Percentiles rank a stretch among this genome's conserved stretches.
Evolutionary conservation across 768 basidiomycete species (phyloP).

Genomic region (Clavaria fumosa): DNA sequence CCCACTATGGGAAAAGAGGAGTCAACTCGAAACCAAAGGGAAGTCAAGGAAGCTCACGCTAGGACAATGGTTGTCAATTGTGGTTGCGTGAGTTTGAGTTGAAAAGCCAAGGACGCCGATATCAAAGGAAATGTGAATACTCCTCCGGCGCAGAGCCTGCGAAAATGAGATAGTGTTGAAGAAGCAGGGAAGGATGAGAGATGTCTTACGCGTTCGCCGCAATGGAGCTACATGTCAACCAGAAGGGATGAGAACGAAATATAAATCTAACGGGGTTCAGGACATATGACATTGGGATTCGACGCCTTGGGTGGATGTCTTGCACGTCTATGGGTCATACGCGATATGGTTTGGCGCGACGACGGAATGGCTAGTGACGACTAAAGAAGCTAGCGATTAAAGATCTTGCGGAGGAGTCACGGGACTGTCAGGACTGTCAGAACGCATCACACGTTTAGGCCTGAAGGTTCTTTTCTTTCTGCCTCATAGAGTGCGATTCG

Average conservation of each 20-base stretch:
- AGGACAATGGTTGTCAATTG: conserved; percentile 67
- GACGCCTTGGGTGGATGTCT: too few relatives aligned
- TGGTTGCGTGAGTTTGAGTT: conserved; percentile 52
- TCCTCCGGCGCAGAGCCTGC: conserved; percentile 62
- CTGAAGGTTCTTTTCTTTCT: too few relatives aligned
- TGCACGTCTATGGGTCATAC: too few relatives aligned
- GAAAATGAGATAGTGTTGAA: conserved; percentile 1
- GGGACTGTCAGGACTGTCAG: too few relatives aligned
- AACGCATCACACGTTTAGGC: too few relatives aligned
- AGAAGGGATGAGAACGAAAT: background rate
- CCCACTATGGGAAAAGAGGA: conserved; percentile 30
- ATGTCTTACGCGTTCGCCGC: conserved; percentile 11
- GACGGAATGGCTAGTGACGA: too few relatives aligned
- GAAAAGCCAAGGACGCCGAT: conserved; percentile 42
- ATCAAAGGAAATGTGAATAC: conserved; percentile 69
- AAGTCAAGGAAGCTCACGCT: conserved; percentile 32
- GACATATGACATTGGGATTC: too few relatives aligned
- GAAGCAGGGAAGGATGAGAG: background rate
- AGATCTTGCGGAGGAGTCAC: too few relatives aligned
- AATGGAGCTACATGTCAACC: conserved; percentile 8
- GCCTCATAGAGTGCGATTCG: too few relatives aligned
- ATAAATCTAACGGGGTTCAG: background rate
- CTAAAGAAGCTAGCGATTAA: too few relatives aligned
- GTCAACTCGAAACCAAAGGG: conserved; percentile 1
- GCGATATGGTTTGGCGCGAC: too few relatives aligned